These are phyloP conservation scores for Basidioascus undulatus DNA, from an alignment of 768 basidiomycete genomes.

Conservation along the genomic window DNA sequence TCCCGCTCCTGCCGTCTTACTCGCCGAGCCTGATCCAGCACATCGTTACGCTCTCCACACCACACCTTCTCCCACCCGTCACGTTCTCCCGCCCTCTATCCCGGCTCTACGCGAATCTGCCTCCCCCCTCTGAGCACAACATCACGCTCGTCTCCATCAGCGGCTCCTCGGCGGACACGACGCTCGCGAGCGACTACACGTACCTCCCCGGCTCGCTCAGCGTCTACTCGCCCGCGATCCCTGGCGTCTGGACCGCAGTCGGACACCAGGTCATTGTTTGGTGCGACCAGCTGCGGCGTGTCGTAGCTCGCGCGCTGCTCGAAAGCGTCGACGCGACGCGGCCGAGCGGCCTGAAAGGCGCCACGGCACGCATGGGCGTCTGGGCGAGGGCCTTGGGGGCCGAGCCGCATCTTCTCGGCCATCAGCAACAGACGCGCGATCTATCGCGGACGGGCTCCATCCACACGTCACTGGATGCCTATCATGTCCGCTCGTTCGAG, in stretches of 20 bases:
- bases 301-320: slow-evolving; percentile 51
- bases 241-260: slow-evolving; percentile 84
- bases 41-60: slow-evolving; percentile 89
- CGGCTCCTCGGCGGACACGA: slow-evolving; percentile 74
- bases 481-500: no score
- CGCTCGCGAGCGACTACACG: slow-evolving; percentile 79
- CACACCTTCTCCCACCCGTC: slow-evolving; percentile 66
- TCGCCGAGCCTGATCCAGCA: slow-evolving; percentile 27
- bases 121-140: slow-evolving; percentile 17
- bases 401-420: no score
- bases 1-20: slow-evolving; percentile 34
- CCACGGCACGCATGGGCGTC: no score
- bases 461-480: no score
- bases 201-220: slow-evolving; percentile 25
- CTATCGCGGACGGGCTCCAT: no score
- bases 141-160: slow-evolving; percentile 44
- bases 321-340: no score
- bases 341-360: no score
- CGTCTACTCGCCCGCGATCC: slow-evolving; percentile 62
- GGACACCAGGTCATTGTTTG: slow-evolving; percentile 94
- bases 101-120: slow-evolving; percentile 30
- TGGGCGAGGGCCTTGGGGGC: no score
- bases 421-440: no score
- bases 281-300: slow-evolving; percentile 93
- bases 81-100: slow-evolving; percentile 64